These are phyloP conservation scores for Pleurotus giganteus DNA, from an alignment of 768 basidiomycete species.

Conservation along the genomic window DNA sequence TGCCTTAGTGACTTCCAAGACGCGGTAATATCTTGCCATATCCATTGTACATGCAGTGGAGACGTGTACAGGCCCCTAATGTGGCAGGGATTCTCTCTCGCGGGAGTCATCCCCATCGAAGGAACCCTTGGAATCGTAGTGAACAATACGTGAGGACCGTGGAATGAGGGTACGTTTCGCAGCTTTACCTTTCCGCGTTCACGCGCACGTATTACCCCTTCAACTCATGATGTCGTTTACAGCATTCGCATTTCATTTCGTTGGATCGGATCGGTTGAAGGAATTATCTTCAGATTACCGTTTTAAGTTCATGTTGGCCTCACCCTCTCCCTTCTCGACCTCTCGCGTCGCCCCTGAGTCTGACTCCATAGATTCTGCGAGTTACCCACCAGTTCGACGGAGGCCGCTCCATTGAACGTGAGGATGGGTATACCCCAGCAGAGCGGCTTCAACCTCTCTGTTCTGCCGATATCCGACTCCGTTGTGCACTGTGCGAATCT, in stretches of 20 bases:
- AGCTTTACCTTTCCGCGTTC: too few species aligned
- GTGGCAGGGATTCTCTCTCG: background rate
- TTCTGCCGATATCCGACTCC: too few species aligned
- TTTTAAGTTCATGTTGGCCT: slow-evolving; percentile 6
- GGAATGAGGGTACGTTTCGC: slow-evolving; percentile 3
- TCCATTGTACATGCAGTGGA: background rate
- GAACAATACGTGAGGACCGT: background rate
- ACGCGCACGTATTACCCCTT: too few species aligned
- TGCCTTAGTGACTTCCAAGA: slow-evolving; percentile 5
- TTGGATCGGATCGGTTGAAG: slow-evolving; percentile 4
- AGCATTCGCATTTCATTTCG: background rate
- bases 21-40: background rate
- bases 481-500: too few species aligned
- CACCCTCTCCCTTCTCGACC: background rate
- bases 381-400: background rate
- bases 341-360: background rate
- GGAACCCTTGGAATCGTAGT: too few species aligned
- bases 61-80: background rate
- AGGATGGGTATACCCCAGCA: too few species aligned
- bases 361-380: background rate
- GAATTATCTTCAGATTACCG: slow-evolving; percentile 4
- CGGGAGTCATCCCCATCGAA: too few species aligned
- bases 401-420: too few species aligned
- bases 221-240: too few species aligned
- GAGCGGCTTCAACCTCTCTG: too few species aligned